Conservation (phyloP, 371 early-diverging fungal genomes). For the Haplosporangium sp. region DNA sequence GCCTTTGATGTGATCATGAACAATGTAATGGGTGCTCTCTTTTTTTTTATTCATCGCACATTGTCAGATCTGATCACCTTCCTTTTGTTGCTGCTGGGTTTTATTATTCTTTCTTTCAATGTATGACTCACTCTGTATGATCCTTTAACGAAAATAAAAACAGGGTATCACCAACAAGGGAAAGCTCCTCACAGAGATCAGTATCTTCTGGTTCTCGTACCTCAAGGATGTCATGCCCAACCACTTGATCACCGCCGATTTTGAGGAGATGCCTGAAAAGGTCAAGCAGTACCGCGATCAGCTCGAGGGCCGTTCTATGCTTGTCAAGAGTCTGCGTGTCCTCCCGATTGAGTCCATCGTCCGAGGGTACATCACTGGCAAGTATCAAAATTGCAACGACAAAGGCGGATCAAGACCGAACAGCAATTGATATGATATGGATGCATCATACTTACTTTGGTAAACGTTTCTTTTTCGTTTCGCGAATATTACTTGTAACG, state of each 20-base stretch:
- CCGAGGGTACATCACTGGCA: conserved; percentile 94
- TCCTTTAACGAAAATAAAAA: not conserved
- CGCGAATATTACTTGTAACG: no score
- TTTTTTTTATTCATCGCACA: not conserved
- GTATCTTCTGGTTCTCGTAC: conserved; percentile 93
- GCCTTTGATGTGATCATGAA: conserved; percentile 99
- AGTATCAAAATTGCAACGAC: not conserved
- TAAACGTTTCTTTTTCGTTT: no score
- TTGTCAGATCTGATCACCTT: not conserved
- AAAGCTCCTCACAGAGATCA: conserved; percentile 94
- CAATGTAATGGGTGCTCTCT: conserved; percentile 71
- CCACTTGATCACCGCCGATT: conserved; percentile 93
- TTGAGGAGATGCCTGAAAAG: conserved; percentile 91
- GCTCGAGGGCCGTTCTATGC: conserved; percentile 88
- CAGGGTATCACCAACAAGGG: conserved; percentile 96
- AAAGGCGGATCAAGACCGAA: no score
- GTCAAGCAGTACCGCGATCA: conserved; percentile 90
- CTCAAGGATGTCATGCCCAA: conserved; percentile 88
- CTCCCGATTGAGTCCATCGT: conserved; percentile 98
- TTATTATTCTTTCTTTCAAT: conserved; percentile 9
- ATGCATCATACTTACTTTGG: not conserved
- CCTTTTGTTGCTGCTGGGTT: conserved; percentile 9
- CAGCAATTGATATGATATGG: not conserved
- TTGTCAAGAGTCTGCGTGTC: conserved; percentile 93
- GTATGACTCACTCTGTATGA: no score